Base-by-base conservation (phyloP, 1,284 basidiomycete species). In the Fistulina hepatica region DNA sequence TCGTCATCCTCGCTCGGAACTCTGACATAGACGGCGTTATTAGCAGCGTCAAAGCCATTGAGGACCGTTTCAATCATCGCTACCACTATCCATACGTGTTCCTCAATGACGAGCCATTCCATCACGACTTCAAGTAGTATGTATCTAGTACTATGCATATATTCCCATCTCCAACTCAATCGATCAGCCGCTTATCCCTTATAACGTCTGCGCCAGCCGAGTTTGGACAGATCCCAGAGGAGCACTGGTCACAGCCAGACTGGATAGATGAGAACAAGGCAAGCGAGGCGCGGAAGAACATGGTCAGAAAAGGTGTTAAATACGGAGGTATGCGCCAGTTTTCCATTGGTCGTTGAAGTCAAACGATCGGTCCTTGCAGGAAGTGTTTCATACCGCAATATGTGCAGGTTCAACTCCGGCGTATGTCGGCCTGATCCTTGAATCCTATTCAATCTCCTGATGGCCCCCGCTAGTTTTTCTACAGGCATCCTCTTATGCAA, bases 391-490 rank as follows among this genome's bases (percentile, higher is more conserved):
- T 62, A 50, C 41, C 66, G 76, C 17, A 80, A 81, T 44, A 80
- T 89, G 84, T 91, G 85, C 55, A 71, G 88, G 27, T 92, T 81
- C 61, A 84, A 90, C 51, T 83, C 81, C 5, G 86, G 85, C 21
- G 63, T 65, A 42, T 24, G 61, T 50, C 19, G 13, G 25, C 23
- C 22, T 35, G 15, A n/a, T 38, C 26, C 17, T 24, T 39, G 13
- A 30, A 15, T 34, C 25, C 21, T 34, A 23, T 12, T 34, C 35
- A 34, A 53, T 45, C 22, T 36, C 10, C 22, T 5, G 11, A 20
- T 22, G 20, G 25, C 22, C 24, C 27, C 16, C 10, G 17, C 16
- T 31, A 21, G 5, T 47, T 74, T 60, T 82, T 85, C 63, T 88
- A 75, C 63, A 61, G 65, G 34, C 83, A 90, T 48, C 73, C 76